Conservation (phyloP, 2,329 filamentous ascomycete genomes). For the Aspergillus pseudonomiae region DNA sequence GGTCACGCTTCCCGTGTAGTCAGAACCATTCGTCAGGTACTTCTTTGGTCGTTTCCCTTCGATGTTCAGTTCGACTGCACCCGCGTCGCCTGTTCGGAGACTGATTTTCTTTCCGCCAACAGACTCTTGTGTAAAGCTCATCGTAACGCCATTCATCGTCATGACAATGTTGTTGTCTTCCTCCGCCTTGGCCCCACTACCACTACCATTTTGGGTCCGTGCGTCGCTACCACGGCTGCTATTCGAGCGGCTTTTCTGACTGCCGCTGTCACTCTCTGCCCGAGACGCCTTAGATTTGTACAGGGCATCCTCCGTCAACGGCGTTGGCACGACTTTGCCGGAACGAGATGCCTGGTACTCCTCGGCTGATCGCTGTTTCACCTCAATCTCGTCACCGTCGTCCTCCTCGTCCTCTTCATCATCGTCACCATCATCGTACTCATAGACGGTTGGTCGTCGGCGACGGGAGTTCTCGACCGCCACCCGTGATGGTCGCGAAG, state of each 20-base stretch:
- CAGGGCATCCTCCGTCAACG: constrained; percentile 40
- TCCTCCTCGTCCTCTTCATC: constrained; percentile 16
- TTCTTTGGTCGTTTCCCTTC: constrained; percentile 40
- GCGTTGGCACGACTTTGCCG: constrained; percentile 25
- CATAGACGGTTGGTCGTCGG: constrained; percentile 36
- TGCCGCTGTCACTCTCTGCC: constrained; percentile 43
- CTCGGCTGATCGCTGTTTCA: constrained; percentile 42
- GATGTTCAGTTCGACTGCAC: constrained; percentile 43
- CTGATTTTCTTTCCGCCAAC: constrained; percentile 44
- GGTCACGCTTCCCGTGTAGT: constrained; percentile 35
- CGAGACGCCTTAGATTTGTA: constrained; percentile 35
- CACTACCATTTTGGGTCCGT: constrained; percentile 38
- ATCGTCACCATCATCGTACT: constrained; percentile 28
- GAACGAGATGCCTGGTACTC: constrained; percentile 43
- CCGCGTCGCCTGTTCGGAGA: constrained; percentile 41
- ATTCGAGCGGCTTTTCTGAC: constrained; percentile 44
- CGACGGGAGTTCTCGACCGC: constrained; percentile 40
- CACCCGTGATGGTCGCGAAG: constrained; percentile 33
- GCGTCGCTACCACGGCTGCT: constrained; percentile 45
- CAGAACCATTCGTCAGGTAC: constrained; percentile 40
- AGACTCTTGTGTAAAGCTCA: constrained; percentile 41
- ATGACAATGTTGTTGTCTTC: constrained; percentile 44
- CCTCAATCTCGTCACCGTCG: constrained; percentile 34
- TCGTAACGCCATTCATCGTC: constrained; percentile 44
- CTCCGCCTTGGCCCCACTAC: constrained; percentile 35